Percentiles rank a stretch among this genome's conserved stretches.
These are phyloP conservation scores for Lipomyces sp. DNA, from an alignment of 805 yeast genomes.

Conservation along the genomic window DNA sequence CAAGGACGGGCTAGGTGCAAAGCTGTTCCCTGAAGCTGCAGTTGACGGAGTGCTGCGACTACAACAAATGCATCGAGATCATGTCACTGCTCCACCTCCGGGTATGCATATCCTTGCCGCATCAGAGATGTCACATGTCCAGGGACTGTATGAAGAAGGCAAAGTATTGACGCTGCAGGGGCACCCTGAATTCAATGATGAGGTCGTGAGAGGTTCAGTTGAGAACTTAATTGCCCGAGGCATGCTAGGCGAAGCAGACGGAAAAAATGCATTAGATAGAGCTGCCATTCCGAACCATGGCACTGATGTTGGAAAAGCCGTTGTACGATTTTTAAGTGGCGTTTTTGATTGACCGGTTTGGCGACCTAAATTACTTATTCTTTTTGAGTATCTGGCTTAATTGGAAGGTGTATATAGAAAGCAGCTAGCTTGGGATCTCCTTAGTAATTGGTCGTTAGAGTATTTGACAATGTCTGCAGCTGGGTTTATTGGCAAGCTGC, in stretches of 20 bases:
- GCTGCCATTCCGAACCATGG: conserved; percentile 51
- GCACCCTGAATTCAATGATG: conserved; percentile 75
- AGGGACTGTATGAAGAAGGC: conserved; percentile 64
- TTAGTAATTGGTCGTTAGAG: background rate
- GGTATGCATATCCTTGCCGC: conserved; percentile 56
- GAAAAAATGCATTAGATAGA: conserved; percentile 41
- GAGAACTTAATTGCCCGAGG: conserved; percentile 32
- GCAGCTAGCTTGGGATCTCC: background rate
- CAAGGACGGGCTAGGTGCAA: conserved; percentile 45
- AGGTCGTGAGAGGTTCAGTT: conserved; percentile 44
- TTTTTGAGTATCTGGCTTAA: too few relatives aligned
- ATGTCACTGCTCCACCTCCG: conserved; percentile 49
- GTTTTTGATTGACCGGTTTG: background rate
- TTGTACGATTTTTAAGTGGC: conserved; percentile 46
- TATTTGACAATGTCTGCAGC: too few relatives aligned
- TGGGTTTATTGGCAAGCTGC: too few relatives aligned
- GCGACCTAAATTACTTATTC: background rate
- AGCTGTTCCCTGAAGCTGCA: conserved; percentile 44
- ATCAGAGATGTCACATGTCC: conserved; percentile 61
- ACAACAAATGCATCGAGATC: conserved; percentile 65
- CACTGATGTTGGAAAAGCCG: conserved; percentile 46
- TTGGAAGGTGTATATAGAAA: background rate
- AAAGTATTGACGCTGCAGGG: conserved; percentile 78
- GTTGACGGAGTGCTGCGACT: conserved; percentile 46
- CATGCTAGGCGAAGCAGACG: conserved; percentile 14